Evolutionary conservation across 2,329 filamentous ascomycete genomes (phyloP), one percentile per base, ranked within the genome.

Genomic region (Paecilomyces niveus): DNA sequence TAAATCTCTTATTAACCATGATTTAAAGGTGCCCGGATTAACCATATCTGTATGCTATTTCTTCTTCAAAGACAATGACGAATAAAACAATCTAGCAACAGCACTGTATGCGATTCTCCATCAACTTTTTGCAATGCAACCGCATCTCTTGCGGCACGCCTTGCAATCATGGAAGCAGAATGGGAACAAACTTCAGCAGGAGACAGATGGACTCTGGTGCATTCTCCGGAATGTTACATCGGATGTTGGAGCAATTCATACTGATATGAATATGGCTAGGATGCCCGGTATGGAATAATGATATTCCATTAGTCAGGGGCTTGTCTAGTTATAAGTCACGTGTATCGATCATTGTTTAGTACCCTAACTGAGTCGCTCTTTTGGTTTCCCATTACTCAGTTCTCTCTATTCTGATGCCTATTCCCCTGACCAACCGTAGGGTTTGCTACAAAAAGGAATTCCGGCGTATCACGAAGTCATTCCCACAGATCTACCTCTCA

Each of bases 201-300:
- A 56, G 31, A 24, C 31, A 6, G 54, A 56, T 22, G 18, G 29
- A 18, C 26, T 56, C n/a, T 56, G 54, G 54, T 8, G 39, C 13
- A 56, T 56, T 50, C 51, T 56, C 4, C 29, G 31, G 22, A 22
- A 18, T 2, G 49, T 26, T 22, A 24, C 26, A 15, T 33, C 49
- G 39, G 49, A 53, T 29, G 26, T 26, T 13, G 45, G 7, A 32
- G 33, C 6, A 3, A 9, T 13, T 11, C 24, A 35, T 13, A 54
- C 50, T n/a, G 45, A 35, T 1, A n/a, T n/a, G n/a, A n/a, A n/a
- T 57, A 49, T 24, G 56, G 54, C 21, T 45, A 54, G 1, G 56
- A 57, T 35, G 56, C 56, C 2, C 56, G 54, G 4, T 49, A 57
- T 33, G 56, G n/a, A n/a, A n/a, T n/a, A n/a, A n/a, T n/a, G n/a